A percentile compares a stretch with the other conserved stretches of the same genome.
These are phyloP conservation scores for Mortierella sp. DNA, from an alignment of 371 early-diverging fungal species.

Conservation along the genomic window DNA sequence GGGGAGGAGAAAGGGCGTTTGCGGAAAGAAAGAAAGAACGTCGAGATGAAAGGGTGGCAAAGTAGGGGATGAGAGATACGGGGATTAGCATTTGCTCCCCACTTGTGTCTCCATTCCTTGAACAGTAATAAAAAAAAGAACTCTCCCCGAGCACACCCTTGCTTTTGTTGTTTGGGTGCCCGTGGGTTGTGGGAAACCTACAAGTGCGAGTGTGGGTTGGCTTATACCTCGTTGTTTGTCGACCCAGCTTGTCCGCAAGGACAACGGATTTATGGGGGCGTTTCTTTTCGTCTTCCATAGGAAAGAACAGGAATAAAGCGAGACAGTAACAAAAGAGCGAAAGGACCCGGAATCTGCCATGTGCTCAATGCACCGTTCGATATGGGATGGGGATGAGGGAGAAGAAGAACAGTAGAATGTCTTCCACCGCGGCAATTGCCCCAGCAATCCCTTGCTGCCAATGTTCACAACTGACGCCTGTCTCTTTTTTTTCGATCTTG, in stretches of 20 bases:
- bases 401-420: no score
- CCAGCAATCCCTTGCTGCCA: background rate
- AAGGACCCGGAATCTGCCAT: background rate
- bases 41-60: background rate
- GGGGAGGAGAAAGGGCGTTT: background rate
- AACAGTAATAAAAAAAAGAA: background rate
- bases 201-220: background rate
- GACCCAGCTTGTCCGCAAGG: background rate
- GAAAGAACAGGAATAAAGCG: background rate
- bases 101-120: conserved; percentile 2
- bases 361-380: background rate
- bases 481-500: background rate
- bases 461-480: background rate
- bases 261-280: background rate
- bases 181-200: conserved; percentile 12
- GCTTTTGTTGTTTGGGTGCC: background rate
- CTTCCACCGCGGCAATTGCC: background rate
- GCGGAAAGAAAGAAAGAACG: background rate
- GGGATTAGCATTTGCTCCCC: conserved; percentile 10
- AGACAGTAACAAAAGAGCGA: background rate
- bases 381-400: no score
- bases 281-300: background rate
- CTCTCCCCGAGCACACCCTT: background rate
- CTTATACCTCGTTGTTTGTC: background rate
- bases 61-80: conserved; percentile 2